Conservation (phyloP, 495 filamentous ascomycete genomes). For the Apiosordaria backusii region DNA sequence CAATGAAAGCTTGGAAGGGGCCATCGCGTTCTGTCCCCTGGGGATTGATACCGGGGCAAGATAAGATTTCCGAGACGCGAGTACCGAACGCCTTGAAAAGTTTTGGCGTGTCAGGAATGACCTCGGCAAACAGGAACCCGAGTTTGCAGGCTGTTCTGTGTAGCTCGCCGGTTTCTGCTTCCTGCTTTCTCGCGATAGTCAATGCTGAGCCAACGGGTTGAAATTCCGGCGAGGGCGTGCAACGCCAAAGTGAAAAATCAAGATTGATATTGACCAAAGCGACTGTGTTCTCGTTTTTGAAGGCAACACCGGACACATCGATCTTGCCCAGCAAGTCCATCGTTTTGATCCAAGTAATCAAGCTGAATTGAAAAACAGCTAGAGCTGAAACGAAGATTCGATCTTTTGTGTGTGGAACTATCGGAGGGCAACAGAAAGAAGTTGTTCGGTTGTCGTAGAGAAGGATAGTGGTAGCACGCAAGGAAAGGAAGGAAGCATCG, state of each 20-base stretch:
- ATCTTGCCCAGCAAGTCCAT: background rate
- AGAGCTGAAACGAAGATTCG: no score
- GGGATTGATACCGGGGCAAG: background rate
- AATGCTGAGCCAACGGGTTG: background rate
- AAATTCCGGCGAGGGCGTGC: background rate
- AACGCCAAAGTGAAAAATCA: background rate
- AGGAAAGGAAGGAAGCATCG: no score
- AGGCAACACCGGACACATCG: background rate
- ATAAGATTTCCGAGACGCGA: background rate
- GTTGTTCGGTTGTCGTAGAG: no score
- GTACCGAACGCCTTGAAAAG: background rate
- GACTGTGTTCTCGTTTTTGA: background rate
- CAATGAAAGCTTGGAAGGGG: background rate
- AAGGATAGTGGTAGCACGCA: no score
- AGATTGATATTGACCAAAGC: constrained; percentile 1
- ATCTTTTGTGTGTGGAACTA: no score
- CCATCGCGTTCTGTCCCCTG: background rate
- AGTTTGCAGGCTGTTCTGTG: background rate
- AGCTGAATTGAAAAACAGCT: no score
- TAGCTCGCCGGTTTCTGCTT: background rate
- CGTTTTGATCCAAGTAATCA: no score
- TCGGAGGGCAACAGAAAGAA: no score
- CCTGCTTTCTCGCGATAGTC: background rate
- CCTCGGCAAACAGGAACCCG: background rate
- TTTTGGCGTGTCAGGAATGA: background rate